These are phyloP conservation scores for Liriodendron chinense DNA, from an alignment of 164 flowering plant genomes.

Conservation along the genomic window DNA sequence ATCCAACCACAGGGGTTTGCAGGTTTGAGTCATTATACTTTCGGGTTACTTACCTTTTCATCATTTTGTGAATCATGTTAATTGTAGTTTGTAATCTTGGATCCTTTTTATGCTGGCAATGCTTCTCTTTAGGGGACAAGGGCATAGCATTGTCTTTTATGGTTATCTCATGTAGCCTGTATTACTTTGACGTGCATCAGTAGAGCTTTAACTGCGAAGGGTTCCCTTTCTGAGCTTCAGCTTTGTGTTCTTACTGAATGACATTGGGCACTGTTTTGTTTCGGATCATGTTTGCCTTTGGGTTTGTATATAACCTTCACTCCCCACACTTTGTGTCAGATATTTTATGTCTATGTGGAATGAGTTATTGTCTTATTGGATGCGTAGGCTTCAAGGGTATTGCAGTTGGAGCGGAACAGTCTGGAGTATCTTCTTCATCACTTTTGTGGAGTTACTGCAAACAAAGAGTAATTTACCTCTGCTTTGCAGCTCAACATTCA, in stretches of 20 bases:
- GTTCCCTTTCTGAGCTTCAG: background rate
- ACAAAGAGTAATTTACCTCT: conserved; percentile 66
- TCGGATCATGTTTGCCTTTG: background rate
- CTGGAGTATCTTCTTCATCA: conserved; percentile 80
- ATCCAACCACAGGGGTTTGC: too few species aligned
- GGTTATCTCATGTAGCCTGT: background rate
- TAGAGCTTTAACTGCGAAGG: background rate
- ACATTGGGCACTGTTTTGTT: background rate
- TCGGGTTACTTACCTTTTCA: too few species aligned
- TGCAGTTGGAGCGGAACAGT: conserved; percentile 87
- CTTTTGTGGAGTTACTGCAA: conserved; percentile 84
- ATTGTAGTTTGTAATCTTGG: too few species aligned
- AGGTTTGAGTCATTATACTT: too few species aligned
- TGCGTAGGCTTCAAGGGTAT: conserved; percentile 81
- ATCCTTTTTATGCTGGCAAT: too few species aligned
- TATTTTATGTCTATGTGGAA: background rate
- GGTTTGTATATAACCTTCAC: background rate
- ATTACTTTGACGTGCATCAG: background rate
- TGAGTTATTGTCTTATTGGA: conserved; percentile 9
- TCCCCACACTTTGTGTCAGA: background rate
- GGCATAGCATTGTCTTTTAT: background rate
- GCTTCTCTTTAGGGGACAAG: too few species aligned
- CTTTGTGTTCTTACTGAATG: background rate
- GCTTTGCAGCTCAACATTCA: background rate
- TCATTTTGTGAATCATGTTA: too few species aligned